phyloP scores from a whole-genome alignment of 106 monocot genomes.

The Dendrobium huoshanense region DNA sequence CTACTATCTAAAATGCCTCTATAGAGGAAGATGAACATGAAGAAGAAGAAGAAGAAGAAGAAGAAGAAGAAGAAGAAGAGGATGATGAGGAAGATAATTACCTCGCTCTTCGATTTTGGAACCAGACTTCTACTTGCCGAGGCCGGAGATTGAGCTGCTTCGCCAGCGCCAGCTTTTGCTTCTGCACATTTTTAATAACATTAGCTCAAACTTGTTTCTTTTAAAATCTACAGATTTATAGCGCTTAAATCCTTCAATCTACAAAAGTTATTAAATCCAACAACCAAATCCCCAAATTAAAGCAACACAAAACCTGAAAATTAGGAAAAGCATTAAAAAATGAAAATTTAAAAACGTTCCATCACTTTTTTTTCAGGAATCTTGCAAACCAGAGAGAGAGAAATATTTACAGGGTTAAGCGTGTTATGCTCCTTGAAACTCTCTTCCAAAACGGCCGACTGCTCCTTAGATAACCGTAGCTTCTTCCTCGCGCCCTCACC shows the following conservation, averaged over 20 bases:
- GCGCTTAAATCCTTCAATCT: no score
- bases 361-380: no score
- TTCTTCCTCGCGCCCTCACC: constrained; percentile 68
- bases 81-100: neutral
- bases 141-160: constrained; percentile 2
- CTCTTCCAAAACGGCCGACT: constrained; percentile 67
- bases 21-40: neutral
- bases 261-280: no score
- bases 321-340: no score
- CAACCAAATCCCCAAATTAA: no score
- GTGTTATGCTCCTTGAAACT: constrained; percentile 84
- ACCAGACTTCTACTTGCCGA: neutral
- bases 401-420: constrained; percentile 57
- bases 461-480: constrained; percentile 69
- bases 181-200: neutral
- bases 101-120: neutral
- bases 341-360: no score
- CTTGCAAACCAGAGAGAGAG: neutral
- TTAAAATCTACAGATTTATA: no score
- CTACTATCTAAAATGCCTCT: no score
- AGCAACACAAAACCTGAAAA: no score
- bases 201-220: no score
- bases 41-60: neutral
- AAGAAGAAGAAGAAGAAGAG: neutral
- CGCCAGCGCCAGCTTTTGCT: neutral